Evolutionary conservation across 2,329 filamentous ascomycete genomes (phyloP).

Genomic region (Epichloe bromicola): DNA sequence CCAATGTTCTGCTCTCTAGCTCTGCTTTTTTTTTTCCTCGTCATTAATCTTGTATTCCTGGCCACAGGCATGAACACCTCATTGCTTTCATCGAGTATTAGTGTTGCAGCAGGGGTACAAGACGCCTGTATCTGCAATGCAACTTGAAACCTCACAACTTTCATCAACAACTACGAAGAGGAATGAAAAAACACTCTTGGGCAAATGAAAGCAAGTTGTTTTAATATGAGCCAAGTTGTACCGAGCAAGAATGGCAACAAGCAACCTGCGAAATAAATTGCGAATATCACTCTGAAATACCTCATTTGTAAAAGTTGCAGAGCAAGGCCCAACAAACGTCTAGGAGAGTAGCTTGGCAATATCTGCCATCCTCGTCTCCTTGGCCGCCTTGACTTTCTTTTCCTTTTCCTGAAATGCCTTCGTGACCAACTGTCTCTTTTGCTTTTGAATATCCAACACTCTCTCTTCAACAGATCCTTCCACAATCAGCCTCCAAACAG

Average conservation of each 20-base stretch:
- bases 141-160: too few species aligned
- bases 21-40: not conserved
- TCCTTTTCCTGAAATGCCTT: constrained; percentile 66
- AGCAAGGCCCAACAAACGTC: not conserved
- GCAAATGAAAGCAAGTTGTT: not conserved
- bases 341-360: constrained; percentile 34
- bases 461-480: constrained; percentile 70
- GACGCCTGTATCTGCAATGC: too few species aligned
- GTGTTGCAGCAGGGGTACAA: too few species aligned
- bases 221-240: not conserved
- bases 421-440: constrained; percentile 66
- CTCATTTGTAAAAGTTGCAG: not conserved
- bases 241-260: not conserved
- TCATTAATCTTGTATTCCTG: too few species aligned
- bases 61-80: not conserved
- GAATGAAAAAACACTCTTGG: not conserved
- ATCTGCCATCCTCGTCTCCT: constrained; percentile 44
- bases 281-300: not conserved
- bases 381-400: constrained; percentile 35
- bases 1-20: too few species aligned
- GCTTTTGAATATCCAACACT: constrained; percentile 63
- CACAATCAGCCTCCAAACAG: constrained; percentile 70
- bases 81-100: not conserved
- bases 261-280: not conserved
- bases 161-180: not conserved